phyloP scores from a whole-genome alignment of 2,329 filamentous ascomycete species.

The Ceratocystiopsis brevicomis region DNA sequence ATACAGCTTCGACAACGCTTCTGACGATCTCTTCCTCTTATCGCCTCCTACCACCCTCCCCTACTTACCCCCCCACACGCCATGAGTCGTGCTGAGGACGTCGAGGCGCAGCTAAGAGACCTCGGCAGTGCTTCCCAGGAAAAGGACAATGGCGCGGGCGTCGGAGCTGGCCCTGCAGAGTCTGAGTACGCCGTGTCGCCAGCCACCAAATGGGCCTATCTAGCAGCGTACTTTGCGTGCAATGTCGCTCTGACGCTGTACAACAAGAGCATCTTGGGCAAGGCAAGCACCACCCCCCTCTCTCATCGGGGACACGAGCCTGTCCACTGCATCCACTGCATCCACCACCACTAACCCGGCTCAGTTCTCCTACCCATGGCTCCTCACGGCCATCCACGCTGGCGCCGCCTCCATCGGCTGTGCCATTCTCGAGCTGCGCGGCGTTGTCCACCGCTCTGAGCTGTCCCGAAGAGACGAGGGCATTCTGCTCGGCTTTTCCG shows the following conservation, averaged over 20 bases:
- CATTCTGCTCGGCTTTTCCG: conserved; percentile 36
- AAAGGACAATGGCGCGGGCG: background rate
- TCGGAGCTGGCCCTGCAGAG: conserved; percentile 5
- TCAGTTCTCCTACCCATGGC: conserved; percentile 38
- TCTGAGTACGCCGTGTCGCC: conserved; percentile 14
- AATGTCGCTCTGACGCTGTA: conserved; percentile 11
- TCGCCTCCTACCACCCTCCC: background rate
- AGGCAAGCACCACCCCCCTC: background rate
- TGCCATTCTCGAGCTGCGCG: conserved; percentile 29
- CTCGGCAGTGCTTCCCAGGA: background rate
- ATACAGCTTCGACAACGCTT: background rate
- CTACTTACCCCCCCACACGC: background rate
- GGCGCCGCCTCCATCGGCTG: conserved; percentile 39
- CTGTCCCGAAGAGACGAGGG: conserved; percentile 33
- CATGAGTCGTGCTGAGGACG: conserved; percentile 4
- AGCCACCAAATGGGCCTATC: conserved; percentile 10
- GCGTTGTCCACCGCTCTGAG: conserved; percentile 32
- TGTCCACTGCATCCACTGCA: too few relatives aligned
- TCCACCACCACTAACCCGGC: too few relatives aligned
- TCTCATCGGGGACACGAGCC: too few relatives aligned
- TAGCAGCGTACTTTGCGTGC: conserved; percentile 12
- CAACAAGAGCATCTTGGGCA: conserved; percentile 10
- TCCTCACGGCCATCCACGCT: conserved; percentile 39
- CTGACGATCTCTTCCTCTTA: background rate
- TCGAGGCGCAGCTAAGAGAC: conserved; percentile 10